Conservation (phyloP, 345 rosid genomes). For the Syzygium aromaticum region DNA sequence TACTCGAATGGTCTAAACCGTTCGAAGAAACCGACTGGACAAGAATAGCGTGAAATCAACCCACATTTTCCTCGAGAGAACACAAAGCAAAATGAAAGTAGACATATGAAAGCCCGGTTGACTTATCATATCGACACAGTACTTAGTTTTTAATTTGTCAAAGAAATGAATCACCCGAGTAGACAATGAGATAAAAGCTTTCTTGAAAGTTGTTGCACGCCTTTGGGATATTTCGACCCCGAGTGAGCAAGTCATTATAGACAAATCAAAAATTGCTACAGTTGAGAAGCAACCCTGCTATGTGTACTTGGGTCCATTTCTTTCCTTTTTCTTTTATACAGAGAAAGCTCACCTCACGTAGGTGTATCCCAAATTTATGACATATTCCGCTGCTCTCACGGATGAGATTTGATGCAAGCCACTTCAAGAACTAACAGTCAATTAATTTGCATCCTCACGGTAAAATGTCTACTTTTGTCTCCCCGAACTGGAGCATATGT, state of each 20-base stretch:
- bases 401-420: background rate
- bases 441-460: too few species aligned
- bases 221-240: background rate
- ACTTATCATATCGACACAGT: background rate
- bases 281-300: too few species aligned
- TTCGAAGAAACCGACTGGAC: background rate
- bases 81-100: background rate
- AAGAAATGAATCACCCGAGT: background rate
- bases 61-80: background rate
- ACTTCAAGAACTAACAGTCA: background rate
- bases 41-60: background rate
- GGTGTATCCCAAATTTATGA: background rate
- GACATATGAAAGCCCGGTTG: background rate
- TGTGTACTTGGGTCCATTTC: too few species aligned
- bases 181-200: background rate
- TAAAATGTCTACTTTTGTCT: background rate
- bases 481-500: background rate
- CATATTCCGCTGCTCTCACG: background rate
- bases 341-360: too few species aligned
- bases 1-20: background rate
- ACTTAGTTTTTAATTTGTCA: background rate
- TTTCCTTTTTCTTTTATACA: too few species aligned
- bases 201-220: background rate
- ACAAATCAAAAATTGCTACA: background rate
- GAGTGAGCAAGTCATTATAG: background rate